Evolutionary conservation across 2,329 filamentous ascomycete species (phyloP).

Genomic region (Bisporella sp.): DNA sequence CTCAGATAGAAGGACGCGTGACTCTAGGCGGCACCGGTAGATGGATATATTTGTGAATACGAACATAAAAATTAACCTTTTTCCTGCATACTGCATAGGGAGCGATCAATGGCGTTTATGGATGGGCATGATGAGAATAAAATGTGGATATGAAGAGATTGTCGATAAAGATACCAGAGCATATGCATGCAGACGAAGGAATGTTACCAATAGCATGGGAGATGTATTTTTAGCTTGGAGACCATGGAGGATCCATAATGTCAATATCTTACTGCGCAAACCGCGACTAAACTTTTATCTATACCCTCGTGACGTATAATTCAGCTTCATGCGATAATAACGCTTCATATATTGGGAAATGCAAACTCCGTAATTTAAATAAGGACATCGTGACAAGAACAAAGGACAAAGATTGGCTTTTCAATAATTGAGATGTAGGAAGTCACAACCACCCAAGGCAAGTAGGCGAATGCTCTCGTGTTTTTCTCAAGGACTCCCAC

Average conservation of each 20-base stretch:
- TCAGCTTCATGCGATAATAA: too few relatives aligned
- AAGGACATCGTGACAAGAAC: too few relatives aligned
- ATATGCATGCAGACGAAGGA: too few relatives aligned
- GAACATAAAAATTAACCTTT: background rate
- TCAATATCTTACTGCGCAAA: too few relatives aligned
- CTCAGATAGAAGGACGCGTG: constrained; percentile 24
- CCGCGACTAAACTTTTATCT: too few relatives aligned
- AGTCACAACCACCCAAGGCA: background rate
- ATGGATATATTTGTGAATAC: background rate
- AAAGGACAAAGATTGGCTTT: too few relatives aligned
- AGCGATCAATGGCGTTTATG: background rate
- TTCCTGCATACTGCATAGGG: background rate
- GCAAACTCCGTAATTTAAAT: too few relatives aligned
- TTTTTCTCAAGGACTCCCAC: background rate
- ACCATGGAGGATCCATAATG: too few relatives aligned
- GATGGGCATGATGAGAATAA: background rate
- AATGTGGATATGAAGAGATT: background rate
- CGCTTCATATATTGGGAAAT: too few relatives aligned
- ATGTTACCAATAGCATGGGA: too few relatives aligned
- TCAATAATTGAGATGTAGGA: background rate
- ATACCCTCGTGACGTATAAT: too few relatives aligned
- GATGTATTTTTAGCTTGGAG: too few relatives aligned
- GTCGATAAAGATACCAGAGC: background rate
- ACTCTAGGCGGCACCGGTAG: constrained; percentile 10
- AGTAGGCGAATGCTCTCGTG: background rate